These are phyloP conservation scores for Globisporangium acanthophoron DNA, from an alignment of 352 stramenopile genomes.

Conservation along the genomic window DNA sequence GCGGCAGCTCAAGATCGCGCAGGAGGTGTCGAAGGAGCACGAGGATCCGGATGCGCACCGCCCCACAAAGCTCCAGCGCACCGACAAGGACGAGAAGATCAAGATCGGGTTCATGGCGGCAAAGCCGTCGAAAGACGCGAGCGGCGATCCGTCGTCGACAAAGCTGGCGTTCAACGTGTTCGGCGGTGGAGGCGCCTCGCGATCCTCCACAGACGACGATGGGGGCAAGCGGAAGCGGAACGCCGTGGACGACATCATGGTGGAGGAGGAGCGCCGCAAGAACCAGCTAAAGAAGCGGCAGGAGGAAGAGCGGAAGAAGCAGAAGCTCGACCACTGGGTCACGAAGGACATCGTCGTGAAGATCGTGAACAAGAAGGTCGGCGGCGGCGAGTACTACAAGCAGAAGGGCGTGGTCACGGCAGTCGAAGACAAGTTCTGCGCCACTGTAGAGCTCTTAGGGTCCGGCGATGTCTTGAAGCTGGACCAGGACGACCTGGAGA, in stretches of 20 bases:
- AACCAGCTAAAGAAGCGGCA: constrained; percentile 28
- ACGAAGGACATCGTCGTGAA: constrained; percentile 90
- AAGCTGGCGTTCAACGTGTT: constrained; percentile 15
- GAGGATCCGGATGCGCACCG: constrained; percentile 23
- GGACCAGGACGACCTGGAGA: constrained; percentile 89
- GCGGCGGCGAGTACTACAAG: constrained; percentile 86
- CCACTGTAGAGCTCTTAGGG: constrained; percentile 78
- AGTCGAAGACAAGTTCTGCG: constrained; percentile 80
- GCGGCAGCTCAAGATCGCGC: constrained; percentile 66
- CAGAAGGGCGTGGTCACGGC: constrained; percentile 74
- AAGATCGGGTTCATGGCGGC: constrained; percentile 21
- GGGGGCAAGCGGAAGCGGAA: constrained; percentile 20
- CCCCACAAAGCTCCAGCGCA: constrained; percentile 59
- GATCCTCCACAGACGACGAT: constrained; percentile 1
- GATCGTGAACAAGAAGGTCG: constrained; percentile 91
- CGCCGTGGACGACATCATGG: constrained; percentile 52
- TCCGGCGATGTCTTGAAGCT: constrained; percentile 75
- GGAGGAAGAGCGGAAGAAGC: constrained; percentile 30
- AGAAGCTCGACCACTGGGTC: constrained; percentile 89
- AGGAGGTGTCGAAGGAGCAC: constrained; percentile 22
- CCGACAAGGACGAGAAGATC: constrained; percentile 41
- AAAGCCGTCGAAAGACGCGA: constrained; percentile 24
- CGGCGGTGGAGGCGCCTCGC: not conserved
- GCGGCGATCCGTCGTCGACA: not conserved
- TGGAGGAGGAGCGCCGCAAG: constrained; percentile 45